Base-by-base conservation (phyloP, 345 rosid species). In the Rhizophora apiculata region DNA sequence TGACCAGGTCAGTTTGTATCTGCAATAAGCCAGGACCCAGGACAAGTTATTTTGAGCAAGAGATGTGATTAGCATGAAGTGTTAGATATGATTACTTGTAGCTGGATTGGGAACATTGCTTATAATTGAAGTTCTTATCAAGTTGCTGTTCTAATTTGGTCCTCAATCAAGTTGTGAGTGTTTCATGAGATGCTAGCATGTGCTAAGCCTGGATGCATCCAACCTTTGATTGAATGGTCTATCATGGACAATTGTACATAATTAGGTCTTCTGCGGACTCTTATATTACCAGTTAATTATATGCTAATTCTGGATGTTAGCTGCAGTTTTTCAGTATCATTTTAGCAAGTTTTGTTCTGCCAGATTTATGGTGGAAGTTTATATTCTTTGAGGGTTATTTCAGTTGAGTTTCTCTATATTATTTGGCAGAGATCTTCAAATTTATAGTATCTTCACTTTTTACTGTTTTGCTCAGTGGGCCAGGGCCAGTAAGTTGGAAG, bases 201-300 rank as follows among this genome's bases (percentile, higher is more conserved):
- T 27, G 65, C 53, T 18, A 56, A 65, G 63, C 53, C 60, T 37
- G 74, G 69, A 60, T 51, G 24, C 52, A 31, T 74, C 59, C 64
- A 68, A 21, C 55, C 26, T 59, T 31, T 64, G 62, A 70, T 32
- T 69, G 69, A 72, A 67, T 65, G 26, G 39, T 62, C 67, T 63
- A 10, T 66, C 48, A 34, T 62, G 77, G 63, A 63, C 68, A 69
- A 78, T 69, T 68, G 77, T 66, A 63, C 69, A 72, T 81, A 72
- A 27, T 58, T 59, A 55, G 74, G 70, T 53, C 75, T 62, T 62
- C 64, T 58, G 61, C 57, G 48, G 59, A 46, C 66, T 66, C 60
- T n/a, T 60, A 16, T 39, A 24, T 62, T 61, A 27, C 63, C 53
- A 70, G 76, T 67, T 51, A 34, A 60, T 66, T 66, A 19, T 58